These are phyloP conservation scores for Thymus quinquecostatus DNA, from an alignment of 257 asterid genomes.

Conservation along the genomic window DNA sequence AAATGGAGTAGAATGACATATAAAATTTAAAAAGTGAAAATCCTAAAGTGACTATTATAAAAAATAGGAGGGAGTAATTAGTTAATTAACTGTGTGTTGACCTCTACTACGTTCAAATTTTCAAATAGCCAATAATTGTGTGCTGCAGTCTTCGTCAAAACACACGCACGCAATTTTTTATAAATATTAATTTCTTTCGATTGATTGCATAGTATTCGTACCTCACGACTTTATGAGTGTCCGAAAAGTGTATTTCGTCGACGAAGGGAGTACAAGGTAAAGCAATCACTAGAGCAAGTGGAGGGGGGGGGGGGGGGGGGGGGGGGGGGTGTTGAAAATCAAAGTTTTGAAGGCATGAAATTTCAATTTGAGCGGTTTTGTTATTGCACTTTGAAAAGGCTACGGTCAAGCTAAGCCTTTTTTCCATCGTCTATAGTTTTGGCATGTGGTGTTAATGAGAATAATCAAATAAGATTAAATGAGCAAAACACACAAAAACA, in stretches of 20 bases:
- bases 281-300: background rate
- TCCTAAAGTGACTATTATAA: no score
- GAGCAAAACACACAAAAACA: background rate
- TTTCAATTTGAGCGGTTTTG: background rate
- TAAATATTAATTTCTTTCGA: no score
- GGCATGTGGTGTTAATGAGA: background rate
- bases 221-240: no score
- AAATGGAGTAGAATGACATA: no score
- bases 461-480: background rate
- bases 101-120: background rate
- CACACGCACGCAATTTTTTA: background rate
- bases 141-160: constrained; percentile 13
- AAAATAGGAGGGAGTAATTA: no score
- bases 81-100: constrained; percentile 1
- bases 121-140: constrained; percentile 20
- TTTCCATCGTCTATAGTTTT: background rate
- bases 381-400: background rate
- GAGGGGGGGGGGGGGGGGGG: no score
- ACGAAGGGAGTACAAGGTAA: no score
- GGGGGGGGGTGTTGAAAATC: background rate
- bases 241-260: no score
- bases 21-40: no score
- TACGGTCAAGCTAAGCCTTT: background rate
- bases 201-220: no score
- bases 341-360: background rate